Percentiles rank a stretch among this genome's conserved stretches.
These are phyloP conservation scores for Irpex sp. DNA, from an alignment of 1,284 basidiomycete species.

Conservation along the genomic window DNA sequence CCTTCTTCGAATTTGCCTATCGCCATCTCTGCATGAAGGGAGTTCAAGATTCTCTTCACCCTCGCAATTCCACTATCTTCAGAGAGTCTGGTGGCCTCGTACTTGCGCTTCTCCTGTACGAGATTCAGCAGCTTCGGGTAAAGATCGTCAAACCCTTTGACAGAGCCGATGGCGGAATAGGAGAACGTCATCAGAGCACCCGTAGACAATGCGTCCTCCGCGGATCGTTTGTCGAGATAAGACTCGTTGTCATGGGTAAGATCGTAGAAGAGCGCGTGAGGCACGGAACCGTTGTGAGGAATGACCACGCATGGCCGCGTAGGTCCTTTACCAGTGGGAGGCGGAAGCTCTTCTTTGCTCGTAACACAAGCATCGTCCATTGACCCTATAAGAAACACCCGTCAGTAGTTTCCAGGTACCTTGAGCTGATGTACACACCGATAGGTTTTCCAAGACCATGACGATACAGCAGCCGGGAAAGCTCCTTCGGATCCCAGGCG, in stretches of 20 bases:
- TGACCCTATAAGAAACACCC: constrained; percentile 50
- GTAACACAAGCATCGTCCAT: constrained; percentile 88
- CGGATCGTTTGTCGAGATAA: constrained; percentile 80
- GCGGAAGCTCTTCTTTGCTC: constrained; percentile 65
- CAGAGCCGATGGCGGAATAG: constrained; percentile 81
- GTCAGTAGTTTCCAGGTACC: background rate
- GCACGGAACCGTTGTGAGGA: constrained; percentile 77
- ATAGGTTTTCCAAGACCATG: constrained; percentile 89
- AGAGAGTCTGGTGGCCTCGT: constrained; percentile 55
- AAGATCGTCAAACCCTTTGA: constrained; percentile 95
- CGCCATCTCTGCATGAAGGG: constrained; percentile 87
- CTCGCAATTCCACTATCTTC: constrained; percentile 67
- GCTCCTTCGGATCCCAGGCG: constrained; percentile 81
- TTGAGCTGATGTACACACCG: constrained; percentile 40
- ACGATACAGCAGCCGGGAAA: constrained; percentile 79
- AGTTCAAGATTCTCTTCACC: constrained; percentile 82
- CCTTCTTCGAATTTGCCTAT: constrained; percentile 80
- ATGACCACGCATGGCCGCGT: constrained; percentile 68
- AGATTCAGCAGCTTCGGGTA: constrained; percentile 88
- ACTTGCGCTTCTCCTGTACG: constrained; percentile 76
- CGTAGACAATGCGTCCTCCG: constrained; percentile 89
- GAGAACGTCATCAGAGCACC: constrained; percentile 87
- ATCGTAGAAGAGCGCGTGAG: constrained; percentile 91
- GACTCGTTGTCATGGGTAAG: constrained; percentile 96
- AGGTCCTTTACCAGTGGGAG: constrained; percentile 75